A percentile compares a stretch with the other conserved stretches of the same genome.
phyloP scores from a whole-genome alignment of 2,329 filamentous ascomycete species.

The Zasmidium citrigriseum region DNA sequence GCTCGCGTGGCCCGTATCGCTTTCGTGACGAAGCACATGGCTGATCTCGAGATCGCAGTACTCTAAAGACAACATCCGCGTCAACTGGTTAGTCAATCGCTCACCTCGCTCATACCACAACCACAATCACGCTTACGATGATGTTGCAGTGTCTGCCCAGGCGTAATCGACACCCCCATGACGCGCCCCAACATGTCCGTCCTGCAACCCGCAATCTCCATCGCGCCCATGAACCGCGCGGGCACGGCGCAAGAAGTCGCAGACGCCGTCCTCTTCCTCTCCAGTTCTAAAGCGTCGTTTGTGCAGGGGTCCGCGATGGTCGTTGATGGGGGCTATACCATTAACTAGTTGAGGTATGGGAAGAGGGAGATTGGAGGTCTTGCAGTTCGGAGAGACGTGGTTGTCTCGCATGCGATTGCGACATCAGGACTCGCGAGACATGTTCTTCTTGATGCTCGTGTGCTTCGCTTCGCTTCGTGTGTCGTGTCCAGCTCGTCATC shows the following conservation, averaged over 20 bases:
- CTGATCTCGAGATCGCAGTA: conserved; percentile 39
- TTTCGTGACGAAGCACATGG: neutral
- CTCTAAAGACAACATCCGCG: conserved; percentile 46
- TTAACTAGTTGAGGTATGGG: conserved; percentile 33
- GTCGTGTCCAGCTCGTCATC: neutral
- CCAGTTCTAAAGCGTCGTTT: conserved; percentile 49
- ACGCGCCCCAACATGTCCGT: conserved; percentile 40
- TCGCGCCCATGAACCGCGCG: conserved; percentile 43
- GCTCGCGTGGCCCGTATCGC: neutral
- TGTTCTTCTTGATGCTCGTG: neutral
- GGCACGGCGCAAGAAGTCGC: conserved; percentile 51
- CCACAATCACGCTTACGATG: too few species aligned
- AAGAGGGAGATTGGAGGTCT: neutral
- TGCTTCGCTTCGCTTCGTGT: neutral
- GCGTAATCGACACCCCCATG: conserved; percentile 50
- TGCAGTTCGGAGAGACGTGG: neutral
- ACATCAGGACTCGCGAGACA: neutral
- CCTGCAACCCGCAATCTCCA: conserved; percentile 30
- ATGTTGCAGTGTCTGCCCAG: conserved; percentile 48
- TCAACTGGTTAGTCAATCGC: conserved; percentile 38
- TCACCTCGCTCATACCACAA: too few species aligned
- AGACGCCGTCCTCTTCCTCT: conserved; percentile 49
- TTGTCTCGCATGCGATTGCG: neutral
- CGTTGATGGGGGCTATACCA: conserved; percentile 50
- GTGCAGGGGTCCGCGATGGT: conserved; percentile 48